Conservation (phyloP, 768 basidiomycete genomes). For the Coprinellus micaceus region DNA sequence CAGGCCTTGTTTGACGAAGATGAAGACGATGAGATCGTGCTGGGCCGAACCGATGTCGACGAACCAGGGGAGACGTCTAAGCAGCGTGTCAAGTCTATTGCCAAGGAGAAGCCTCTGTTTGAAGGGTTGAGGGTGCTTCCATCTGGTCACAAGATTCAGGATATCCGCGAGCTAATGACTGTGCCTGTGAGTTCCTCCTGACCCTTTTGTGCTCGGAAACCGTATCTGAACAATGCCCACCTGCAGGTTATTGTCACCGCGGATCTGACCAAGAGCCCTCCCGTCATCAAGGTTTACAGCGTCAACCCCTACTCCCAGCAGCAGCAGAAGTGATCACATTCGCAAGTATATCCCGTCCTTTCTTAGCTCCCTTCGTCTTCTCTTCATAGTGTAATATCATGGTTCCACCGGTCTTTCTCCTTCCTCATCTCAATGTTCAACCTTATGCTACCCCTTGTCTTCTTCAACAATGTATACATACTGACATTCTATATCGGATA, state of each 20-base stretch:
- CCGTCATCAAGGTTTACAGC: conserved; percentile 96
- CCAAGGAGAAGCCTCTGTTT: conserved; percentile 73
- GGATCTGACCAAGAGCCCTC: conserved; percentile 92
- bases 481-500: not conserved
- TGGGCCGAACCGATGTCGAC: conserved; percentile 51
- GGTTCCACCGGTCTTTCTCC: not conserved
- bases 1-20: conserved; percentile 87
- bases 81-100: conserved; percentile 75
- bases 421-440: not conserved
- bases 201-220: not conserved
- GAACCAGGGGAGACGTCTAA: conserved; percentile 53
- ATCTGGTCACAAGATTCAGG: conserved; percentile 92
- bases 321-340: not conserved
- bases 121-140: conserved; percentile 73
- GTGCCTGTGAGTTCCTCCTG: conserved; percentile 66
- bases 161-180: conserved; percentile 89
- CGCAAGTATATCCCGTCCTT: no score
- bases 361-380: not conserved
- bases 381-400: not conserved
- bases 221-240: conserved; percentile 9
- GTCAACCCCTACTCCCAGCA: conserved; percentile 70
- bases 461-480: not conserved
- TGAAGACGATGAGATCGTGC: conserved; percentile 80
- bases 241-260: conserved; percentile 88
- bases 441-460: not conserved